Evolutionary conservation across 31 red algal species (phyloP).

Genomic region (Odonthalia washingtoniensis): DNA sequence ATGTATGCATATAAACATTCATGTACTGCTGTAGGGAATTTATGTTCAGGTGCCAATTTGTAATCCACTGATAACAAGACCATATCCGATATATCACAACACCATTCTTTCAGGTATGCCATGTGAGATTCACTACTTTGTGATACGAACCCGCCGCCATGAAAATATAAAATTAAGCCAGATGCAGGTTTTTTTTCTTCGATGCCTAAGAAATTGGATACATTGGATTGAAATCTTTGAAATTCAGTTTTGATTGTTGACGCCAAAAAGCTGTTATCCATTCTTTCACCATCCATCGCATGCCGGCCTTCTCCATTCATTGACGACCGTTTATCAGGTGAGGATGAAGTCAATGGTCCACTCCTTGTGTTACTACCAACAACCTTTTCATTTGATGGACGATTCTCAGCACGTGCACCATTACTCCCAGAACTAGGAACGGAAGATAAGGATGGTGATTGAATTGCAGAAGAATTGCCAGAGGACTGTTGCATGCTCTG

Average conservation of each 20-base stretch:
- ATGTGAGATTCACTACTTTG: constrained; percentile 86
- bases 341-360: neutral
- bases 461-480: neutral
- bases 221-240: constrained; percentile 44
- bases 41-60: constrained; percentile 86
- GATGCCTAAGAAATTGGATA: constrained; percentile 51
- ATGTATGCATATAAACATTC: constrained; percentile 77
- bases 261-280: constrained; percentile 59
- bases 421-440: neutral
- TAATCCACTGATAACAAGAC: constrained; percentile 93
- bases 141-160: constrained; percentile 95
- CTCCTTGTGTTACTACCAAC: neutral
- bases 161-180: constrained; percentile 86
- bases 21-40: constrained; percentile 78
- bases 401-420: neutral
- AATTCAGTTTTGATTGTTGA: constrained; percentile 58
- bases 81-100: constrained; percentile 72
- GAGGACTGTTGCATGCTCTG: neutral
- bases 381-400: neutral
- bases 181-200: constrained; percentile 53
- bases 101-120: constrained; percentile 81
- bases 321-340: neutral
- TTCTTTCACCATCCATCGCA: neutral
- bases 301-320: neutral
- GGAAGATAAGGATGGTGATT: neutral